Base-by-base conservation (phyloP, 371 early-diverging fungal genomes). In the Nematocida sp. region DNA sequence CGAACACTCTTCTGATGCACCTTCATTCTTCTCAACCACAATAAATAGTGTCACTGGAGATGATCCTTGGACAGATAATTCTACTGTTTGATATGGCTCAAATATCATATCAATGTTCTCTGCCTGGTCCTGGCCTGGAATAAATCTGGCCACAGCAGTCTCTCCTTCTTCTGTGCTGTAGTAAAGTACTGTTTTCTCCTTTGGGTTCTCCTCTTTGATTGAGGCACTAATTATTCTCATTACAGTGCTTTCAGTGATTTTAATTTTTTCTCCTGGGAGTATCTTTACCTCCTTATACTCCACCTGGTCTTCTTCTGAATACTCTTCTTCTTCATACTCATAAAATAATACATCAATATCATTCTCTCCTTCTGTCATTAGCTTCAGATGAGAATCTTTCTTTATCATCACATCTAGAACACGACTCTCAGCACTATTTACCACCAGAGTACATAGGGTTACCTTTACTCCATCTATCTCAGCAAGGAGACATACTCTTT, bases 311-410 rank as follows among this genome's bases (percentile, higher is more conserved):
- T 61, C 62, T 23, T 48, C 46, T 41, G 58, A 4, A 35, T 54
- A 35, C 34, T 2, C 13, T 19, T 55, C 48, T 21, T 61, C 31
- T 31, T 60, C 60, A 32, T 60, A 25, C 43, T 70, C 74, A 17
- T 66, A 49, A 31, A 70, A 58, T 13, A 70, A 41, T 19, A 60
- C 37, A 29, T 70, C 74, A 17, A 70, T 9, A 23, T 70, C 74
- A 32, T 46, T 60, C n/a, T 41, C 43, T 38, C 74, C 74, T 51
- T 60, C 58, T 37, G 51, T 45, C 17, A 45, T 21, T 21, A 70
- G 25, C 9, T 29, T 21, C 21, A 70, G 0, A 4, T 47, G 19
- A 4, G 37, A 43, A 4, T 61, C 74, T 43, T 49, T 49, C 32
- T 47, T 70, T 17, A 70, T 3, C 19, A 61, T 58, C 0, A 70